phyloP scores from a whole-genome alignment of 306 rosid genomes.

The Cucurbita maxima region DNA sequence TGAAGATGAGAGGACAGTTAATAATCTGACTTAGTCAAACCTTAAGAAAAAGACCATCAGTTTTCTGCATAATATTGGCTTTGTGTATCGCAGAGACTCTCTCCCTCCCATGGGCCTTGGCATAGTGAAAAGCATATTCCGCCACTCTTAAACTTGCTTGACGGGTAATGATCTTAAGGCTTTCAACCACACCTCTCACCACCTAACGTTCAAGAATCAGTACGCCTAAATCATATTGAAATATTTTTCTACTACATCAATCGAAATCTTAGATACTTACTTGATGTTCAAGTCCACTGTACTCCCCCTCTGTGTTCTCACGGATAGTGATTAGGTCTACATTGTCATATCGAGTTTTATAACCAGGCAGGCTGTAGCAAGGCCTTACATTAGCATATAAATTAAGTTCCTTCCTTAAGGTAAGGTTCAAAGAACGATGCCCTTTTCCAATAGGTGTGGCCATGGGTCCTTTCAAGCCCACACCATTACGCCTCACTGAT shows the following conservation, averaged over 20 bases:
- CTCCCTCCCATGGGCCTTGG: slow-evolving; percentile 82
- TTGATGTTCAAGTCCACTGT: slow-evolving; percentile 99
- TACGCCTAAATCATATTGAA: slow-evolving; percentile 9
- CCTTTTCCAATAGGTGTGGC: slow-evolving; percentile 98
- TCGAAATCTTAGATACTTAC: slow-evolving; percentile 23
- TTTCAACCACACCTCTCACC: slow-evolving; percentile 98
- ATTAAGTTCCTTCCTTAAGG: slow-evolving; percentile 89
- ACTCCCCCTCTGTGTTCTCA: slow-evolving; percentile 95
- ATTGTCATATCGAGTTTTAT: slow-evolving; percentile 82
- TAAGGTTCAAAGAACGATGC: slow-evolving; percentile 94
- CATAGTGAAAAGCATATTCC: slow-evolving; percentile 97
- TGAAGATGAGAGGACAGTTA: background rate
- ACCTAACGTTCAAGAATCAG: slow-evolving; percentile 37
- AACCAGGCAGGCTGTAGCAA: slow-evolving; percentile 88
- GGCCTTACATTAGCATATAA: slow-evolving; percentile 96
- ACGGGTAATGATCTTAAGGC: slow-evolving; percentile 95
- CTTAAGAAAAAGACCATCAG: slow-evolving; percentile 87
- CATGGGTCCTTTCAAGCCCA: slow-evolving; percentile 99
- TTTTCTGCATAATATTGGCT: slow-evolving; percentile 98
- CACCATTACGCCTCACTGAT: slow-evolving; percentile 60
- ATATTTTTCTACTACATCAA: background rate
- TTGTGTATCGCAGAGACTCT: slow-evolving; percentile 98
- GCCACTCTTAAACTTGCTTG: slow-evolving; percentile 98
- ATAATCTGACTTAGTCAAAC: slow-evolving; percentile 8
- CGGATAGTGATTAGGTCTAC: slow-evolving; percentile 89